Evolutionary conservation across 805 yeast genomes (phyloP).

Genomic region (Zygotorulaspora chibaensis): DNA sequence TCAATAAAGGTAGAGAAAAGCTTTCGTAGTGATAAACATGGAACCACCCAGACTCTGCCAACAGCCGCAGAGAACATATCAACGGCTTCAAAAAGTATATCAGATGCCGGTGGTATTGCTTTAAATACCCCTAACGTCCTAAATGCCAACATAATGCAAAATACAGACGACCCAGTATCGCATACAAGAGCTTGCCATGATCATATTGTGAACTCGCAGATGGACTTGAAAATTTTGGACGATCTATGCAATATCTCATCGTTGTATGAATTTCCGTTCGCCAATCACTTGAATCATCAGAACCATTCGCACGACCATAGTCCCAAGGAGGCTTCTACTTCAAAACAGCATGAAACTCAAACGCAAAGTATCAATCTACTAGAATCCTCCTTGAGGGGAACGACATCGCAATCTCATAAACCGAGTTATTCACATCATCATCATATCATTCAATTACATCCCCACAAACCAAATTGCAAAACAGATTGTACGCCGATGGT

Average conservation of each 20-base stretch:
- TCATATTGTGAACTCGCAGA: constrained; percentile 24
- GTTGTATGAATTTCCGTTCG: constrained; percentile 33
- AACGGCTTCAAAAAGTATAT: not conserved
- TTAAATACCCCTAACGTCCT: not conserved
- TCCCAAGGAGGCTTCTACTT: constrained; percentile 1
- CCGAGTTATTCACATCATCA: constrained; percentile 35
- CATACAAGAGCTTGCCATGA: constrained; percentile 12
- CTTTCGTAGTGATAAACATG: not conserved
- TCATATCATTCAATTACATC: constrained; percentile 37
- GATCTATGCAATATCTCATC: constrained; percentile 34
- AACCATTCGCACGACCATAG: constrained; percentile 13
- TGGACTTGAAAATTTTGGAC: constrained; percentile 30
- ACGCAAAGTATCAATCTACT: constrained; percentile 13
- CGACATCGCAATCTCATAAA: constrained; percentile 5
- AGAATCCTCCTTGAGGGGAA: constrained; percentile 12
- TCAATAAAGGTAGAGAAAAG: not conserved
- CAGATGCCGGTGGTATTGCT: not conserved
- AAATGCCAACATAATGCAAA: not conserved
- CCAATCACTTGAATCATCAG: constrained; percentile 30
- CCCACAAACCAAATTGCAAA: constrained; percentile 20
- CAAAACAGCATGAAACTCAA: not conserved
- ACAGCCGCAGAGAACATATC: no score
- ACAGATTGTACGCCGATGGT: not conserved
- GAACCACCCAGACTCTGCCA: no score
- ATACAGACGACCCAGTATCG: not conserved